These are phyloP conservation scores for Thraustochytrium sp. DNA, from an alignment of 352 stramenopile species.

Conservation along the genomic window DNA sequence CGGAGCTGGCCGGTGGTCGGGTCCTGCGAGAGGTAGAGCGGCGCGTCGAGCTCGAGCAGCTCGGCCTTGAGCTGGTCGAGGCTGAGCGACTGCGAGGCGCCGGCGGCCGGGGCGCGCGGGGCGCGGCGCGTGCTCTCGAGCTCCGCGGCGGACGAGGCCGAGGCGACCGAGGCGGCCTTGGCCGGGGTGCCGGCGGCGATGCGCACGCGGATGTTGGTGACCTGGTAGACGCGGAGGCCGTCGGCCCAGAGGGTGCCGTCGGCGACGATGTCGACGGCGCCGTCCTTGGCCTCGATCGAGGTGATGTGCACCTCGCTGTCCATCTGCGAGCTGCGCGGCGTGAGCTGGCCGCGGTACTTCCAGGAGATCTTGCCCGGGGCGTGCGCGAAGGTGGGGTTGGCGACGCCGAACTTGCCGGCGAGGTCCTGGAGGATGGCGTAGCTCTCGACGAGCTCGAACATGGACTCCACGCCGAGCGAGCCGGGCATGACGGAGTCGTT, in stretches of 20 bases:
- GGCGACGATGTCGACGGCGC: conserved; percentile 4
- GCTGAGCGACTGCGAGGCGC: neutral
- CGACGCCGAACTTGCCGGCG: neutral
- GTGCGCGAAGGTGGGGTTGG: neutral
- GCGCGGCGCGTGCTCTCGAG: neutral
- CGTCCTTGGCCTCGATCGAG: conserved; percentile 10
- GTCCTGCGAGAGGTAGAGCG: conserved; percentile 12
- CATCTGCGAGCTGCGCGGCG: neutral
- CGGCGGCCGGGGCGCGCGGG: neutral
- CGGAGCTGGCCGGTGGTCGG: neutral
- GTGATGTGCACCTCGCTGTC: conserved; percentile 31
- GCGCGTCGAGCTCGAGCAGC: neutral
- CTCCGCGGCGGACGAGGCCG: neutral
- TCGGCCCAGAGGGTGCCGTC: conserved; percentile 15
- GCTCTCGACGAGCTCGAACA: conserved; percentile 32
- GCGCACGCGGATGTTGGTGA: conserved; percentile 26
- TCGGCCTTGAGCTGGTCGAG: conserved; percentile 24
- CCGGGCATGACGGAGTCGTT: conserved; percentile 32
- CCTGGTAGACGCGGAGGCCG: conserved; percentile 1
- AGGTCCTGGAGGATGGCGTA: neutral
- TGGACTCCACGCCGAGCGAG: conserved; percentile 18
- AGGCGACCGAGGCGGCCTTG: neutral
- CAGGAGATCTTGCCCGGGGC: conserved; percentile 17
- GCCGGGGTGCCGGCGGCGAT: neutral
- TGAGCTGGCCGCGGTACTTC: conserved; percentile 39